These are phyloP conservation scores for Candida gigantensis DNA, from an alignment of 1,139 yeast species.

Conservation along the genomic window DNA sequence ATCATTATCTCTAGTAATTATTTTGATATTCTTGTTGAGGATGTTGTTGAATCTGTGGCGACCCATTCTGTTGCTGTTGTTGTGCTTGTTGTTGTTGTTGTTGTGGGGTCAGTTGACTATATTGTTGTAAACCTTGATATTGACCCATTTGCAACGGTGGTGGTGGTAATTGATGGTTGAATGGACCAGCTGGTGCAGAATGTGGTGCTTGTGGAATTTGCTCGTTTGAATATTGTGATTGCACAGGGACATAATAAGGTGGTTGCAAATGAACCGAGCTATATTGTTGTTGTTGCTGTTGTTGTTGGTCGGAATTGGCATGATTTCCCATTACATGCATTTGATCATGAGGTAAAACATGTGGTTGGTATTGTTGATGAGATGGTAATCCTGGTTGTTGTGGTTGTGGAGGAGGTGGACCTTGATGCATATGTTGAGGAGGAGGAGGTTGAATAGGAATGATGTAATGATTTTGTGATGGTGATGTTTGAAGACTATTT, in stretches of 20 bases:
- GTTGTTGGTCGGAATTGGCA: slow-evolving; percentile 2
- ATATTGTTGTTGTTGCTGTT: slow-evolving; percentile 5
- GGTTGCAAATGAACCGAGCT: slow-evolving; percentile 11
- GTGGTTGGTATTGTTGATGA: slow-evolving; percentile 4
- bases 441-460: neutral
- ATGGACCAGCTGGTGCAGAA: neutral
- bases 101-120: slow-evolving; percentile 4
- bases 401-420: slow-evolving; percentile 1
- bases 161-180: slow-evolving; percentile 9
- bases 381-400: slow-evolving; percentile 1
- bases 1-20: no score
- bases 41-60: neutral
- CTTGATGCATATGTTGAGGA: neutral
- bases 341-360: slow-evolving; percentile 3
- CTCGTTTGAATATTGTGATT: slow-evolving; percentile 4
- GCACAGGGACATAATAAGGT: no score
- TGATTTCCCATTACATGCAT: neutral
- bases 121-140: slow-evolving; percentile 12
- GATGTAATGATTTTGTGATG: neutral
- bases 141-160: slow-evolving; percentile 12
- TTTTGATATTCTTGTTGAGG: neutral
- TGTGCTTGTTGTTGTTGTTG: slow-evolving; percentile 8
- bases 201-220: slow-evolving; percentile 9
- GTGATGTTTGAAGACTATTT: neutral
- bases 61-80: neutral